A percentile compares a stretch with the other conserved stretches of the same genome.
phyloP scores from a whole-genome alignment of 169 alveolate genomes.

The Miamiensis avidus region DNA sequence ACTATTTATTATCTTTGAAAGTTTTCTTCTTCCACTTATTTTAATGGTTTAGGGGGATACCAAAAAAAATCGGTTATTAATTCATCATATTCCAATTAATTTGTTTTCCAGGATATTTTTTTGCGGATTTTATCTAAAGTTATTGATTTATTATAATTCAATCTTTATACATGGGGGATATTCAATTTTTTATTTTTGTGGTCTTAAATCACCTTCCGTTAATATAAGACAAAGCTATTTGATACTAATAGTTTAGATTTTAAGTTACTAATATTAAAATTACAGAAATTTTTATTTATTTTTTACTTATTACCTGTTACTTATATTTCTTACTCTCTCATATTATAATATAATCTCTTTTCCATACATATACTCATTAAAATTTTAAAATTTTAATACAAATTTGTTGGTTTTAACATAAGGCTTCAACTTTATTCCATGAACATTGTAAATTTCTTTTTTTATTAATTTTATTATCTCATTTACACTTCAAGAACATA shows the following conservation, averaged over 20 bases:
- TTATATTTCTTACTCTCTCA: background rate
- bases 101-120: no score
- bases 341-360: background rate
- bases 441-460: background rate
- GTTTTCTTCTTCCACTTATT: no score
- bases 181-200: background rate
- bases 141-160: no score
- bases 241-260: background rate
- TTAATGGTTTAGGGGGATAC: no score
- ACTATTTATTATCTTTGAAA: no score
- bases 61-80: no score
- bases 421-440: background rate
- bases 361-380: background rate
- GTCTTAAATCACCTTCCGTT: background rate
- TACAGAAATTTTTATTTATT: background rate
- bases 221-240: no score
- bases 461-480: background rate
- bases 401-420: background rate
- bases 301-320: background rate
- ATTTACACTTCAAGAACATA: background rate
- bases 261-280: no score
- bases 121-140: no score
- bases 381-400: no score
- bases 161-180: background rate
- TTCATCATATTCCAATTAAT: no score